A percentile compares a stretch with the other conserved stretches of the same genome.
Evolutionary conservation across 768 basidiomycete genomes (phyloP).

Genomic region (Hysterangium stoloniferum): DNA sequence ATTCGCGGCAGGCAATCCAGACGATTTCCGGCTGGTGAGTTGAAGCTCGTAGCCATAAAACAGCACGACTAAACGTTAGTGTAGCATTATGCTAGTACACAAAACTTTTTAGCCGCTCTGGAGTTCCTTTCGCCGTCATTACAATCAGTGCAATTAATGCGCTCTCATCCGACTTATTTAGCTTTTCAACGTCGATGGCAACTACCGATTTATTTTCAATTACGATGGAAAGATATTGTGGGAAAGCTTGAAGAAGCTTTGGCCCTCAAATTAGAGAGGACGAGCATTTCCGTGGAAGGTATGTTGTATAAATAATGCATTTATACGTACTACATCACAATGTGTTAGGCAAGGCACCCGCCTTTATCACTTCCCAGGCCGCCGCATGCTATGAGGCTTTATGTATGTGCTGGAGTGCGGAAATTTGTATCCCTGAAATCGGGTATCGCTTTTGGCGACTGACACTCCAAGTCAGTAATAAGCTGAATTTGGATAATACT

Average conservation of each 20-base stretch:
- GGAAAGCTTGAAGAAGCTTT: conserved; percentile 65
- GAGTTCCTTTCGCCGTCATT: conserved; percentile 77
- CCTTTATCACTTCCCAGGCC: conserved; percentile 52
- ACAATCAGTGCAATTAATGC: conserved; percentile 61
- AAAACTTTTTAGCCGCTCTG: conserved; percentile 73
- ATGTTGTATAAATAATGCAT: conserved; percentile 7
- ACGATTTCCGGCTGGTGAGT: conserved; percentile 79
- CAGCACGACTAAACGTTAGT: conserved; percentile 24
- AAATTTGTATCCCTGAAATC: conserved; percentile 78
- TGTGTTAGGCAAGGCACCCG: background rate
- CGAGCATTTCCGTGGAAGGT: conserved; percentile 35
- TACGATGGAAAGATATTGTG: conserved; percentile 94
- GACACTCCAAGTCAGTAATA: conserved; percentile 66
- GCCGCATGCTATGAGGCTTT: conserved; percentile 66
- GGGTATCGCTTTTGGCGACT: conserved; percentile 85
- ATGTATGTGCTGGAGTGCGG: conserved; percentile 76
- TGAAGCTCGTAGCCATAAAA: background rate
- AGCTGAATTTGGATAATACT: background rate
- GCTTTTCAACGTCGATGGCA: conserved; percentile 89
- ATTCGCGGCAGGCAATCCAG: conserved; percentile 88
- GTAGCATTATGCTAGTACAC: conserved; percentile 82
- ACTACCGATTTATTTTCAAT: conserved; percentile 91
- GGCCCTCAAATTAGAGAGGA: conserved; percentile 33
- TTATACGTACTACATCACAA: background rate
- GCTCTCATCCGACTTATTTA: conserved; percentile 58